Evolutionary conservation across 2,329 filamentous ascomycete species (phyloP).

Genomic region (Alternaria sp.): DNA sequence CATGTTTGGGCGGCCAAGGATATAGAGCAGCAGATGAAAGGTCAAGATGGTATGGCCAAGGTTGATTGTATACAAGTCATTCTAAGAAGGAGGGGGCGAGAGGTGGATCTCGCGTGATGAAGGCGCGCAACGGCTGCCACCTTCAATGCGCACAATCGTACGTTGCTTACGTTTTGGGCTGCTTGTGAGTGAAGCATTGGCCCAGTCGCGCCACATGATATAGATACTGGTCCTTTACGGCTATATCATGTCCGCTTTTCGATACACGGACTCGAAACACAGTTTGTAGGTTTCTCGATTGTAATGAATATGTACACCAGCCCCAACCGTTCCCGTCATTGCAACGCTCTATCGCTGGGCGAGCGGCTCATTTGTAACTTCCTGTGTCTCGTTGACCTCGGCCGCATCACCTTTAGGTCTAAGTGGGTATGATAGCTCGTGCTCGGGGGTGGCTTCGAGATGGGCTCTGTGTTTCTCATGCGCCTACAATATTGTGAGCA

Average conservation of each 20-base stretch:
- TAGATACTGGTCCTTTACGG: background rate
- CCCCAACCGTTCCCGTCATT: background rate
- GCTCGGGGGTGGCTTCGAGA: slow-evolving; percentile 81
- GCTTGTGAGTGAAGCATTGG: background rate
- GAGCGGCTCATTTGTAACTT: slow-evolving; percentile 65
- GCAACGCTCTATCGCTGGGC: slow-evolving; percentile 62
- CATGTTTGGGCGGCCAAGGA: slow-evolving; percentile 45
- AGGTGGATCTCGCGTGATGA: slow-evolving; percentile 41
- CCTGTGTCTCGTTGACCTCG: slow-evolving; percentile 66
- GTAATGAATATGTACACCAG: slow-evolving; percentile 42
- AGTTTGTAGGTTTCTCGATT: slow-evolving; percentile 10
- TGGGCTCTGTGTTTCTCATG: slow-evolving; percentile 87
- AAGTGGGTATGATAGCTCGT: slow-evolving; percentile 82
- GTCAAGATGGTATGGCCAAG: slow-evolving; percentile 38
- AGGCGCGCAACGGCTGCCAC: background rate
- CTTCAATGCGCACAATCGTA: background rate
- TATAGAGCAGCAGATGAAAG: slow-evolving; percentile 31
- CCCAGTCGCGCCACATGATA: background rate
- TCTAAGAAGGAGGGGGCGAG: slow-evolving; percentile 33
- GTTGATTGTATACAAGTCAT: slow-evolving; percentile 48
- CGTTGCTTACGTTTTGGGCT: background rate
- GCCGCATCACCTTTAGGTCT: slow-evolving; percentile 66
- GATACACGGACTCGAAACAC: background rate
- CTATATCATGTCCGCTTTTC: background rate
- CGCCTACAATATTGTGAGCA: slow-evolving; percentile 65